Conservation (phyloP, 257 asterid genomes). For the Ballota nigra region DNA sequence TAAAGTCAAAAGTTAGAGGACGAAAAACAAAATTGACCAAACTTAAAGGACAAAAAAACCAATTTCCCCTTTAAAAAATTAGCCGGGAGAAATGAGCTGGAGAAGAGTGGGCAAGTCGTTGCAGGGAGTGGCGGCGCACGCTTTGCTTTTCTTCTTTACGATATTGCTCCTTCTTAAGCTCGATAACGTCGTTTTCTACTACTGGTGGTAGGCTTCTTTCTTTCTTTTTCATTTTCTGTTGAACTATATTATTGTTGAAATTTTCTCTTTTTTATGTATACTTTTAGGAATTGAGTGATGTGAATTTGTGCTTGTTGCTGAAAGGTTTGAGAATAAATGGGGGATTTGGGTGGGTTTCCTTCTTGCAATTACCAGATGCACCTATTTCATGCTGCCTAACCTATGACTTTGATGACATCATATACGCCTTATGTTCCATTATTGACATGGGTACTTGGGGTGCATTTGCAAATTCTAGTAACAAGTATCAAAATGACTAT, state of each 20-base stretch:
- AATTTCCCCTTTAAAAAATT: no score
- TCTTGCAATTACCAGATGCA: no score
- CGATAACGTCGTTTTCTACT: slow-evolving; percentile 54
- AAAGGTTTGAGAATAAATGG: neutral
- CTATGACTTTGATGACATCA: no score
- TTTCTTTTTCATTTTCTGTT: neutral
- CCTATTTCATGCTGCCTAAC: no score
- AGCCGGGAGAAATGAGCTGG: slow-evolving; percentile 99
- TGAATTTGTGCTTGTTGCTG: neutral
- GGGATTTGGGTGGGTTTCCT: no score
- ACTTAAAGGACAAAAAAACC: no score
- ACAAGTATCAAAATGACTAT: no score
- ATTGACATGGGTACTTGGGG: no score
- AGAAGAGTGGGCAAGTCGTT: slow-evolving; percentile 81
- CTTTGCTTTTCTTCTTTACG: slow-evolving; percentile 65
- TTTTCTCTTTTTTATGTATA: neutral
- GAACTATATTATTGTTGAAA: slow-evolving; percentile 1
- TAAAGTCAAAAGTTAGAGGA: no score
- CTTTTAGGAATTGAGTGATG: neutral
- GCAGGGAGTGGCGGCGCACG: slow-evolving; percentile 82
- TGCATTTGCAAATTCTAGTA: no score
- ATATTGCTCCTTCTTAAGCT: slow-evolving; percentile 80
- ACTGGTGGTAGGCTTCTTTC: slow-evolving; percentile 76
- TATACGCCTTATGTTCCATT: no score
- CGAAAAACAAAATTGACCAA: no score